Evolutionary conservation across 2,329 filamentous ascomycete genomes (phyloP), one percentile per base, ranked within the genome.

Genomic region (Fusarium secorum): DNA sequence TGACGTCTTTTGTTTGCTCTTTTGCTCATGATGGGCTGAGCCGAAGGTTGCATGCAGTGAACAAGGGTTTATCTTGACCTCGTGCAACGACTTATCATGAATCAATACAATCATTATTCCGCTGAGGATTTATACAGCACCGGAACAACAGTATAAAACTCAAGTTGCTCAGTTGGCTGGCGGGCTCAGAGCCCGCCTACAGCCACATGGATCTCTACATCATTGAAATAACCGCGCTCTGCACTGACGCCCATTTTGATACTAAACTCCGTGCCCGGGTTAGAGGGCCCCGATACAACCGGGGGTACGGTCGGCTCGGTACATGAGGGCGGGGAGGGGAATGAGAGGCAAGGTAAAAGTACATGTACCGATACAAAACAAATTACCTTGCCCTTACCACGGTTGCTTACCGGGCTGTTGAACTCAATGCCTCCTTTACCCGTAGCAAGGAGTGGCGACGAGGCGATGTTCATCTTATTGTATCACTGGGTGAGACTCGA

Each of bases 341-440:
- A 35, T 26, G 38, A 35, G 11, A 52, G 48, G 32, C 18, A 24
- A 38, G 48, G 48, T 38, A 13, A 36, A 26, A 38, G 26, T 38
- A 11, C 32, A 38, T 26, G 64, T 67, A 67, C 28, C 38, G 46
- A 32, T 60, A 26, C 46, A 51, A n/a, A 20, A 26, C 13, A 36
- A 36, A 30, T 22, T 30, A 30, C 44, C 26, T 26, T 44, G 17
- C 24, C 41, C 22, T 26, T 22, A 17, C 17, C 14, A 14, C 14
- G 48, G 30, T 24, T 49, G 30, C 46, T 49, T 49, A 20, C 46
- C 24, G 46, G 30, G 39, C 45, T 51, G 48, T 26, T 36, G 48
- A 51, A 36, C 48, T 51, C 52, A 61, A 71, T 72, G 65, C 67
- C 72, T 73, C 60, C 33, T 67, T 63, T 74, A 75, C 57, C 63